Base-by-base conservation (phyloP, 257 asterid genomes). In the Ehretia macrophylla region DNA sequence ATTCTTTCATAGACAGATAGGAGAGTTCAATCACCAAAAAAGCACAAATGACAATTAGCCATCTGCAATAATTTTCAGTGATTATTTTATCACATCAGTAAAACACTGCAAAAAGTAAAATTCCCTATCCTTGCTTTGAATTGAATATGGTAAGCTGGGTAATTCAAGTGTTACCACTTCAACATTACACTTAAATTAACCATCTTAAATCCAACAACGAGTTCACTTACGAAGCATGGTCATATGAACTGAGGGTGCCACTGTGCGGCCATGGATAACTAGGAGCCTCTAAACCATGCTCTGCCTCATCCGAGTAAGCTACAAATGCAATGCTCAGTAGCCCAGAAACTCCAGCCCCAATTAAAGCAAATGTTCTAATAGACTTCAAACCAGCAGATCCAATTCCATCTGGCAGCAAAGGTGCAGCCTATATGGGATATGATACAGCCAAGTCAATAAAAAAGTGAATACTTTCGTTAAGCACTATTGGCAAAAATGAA, bases 241-340 rank as follows among this genome's bases (percentile, higher is more conserved):
- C 88, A 44, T 81, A 84, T 20, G 88, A 81, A 77, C 80, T 75
- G 37, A 84, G 81, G 58, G 81, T 81, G 78, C 93, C 88, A 53
- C 72, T 67, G 72, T 84, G 86, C 32, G 86, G 88, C 88, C 93
- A 79, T 40, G 94, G 89, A 77, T 84, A 84, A 70, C 53, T 73
- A 11, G 94, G 83, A 56, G 63, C 42, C 64, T 79, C 85, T 59
- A 84, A 62, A 1, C 89, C 94, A 39, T 84, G 86, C 73, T 84
- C 93, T 12, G 83, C 88, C 73, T 84, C 93, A 44, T 84, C 94
- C 32, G 79, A 58, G 58, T 67, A 81, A 2, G 89, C 74, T 46
- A 84, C 54, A 39, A 86, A 61, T 23, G 83, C 78, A 69, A 55
- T 77, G 45, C 85, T 72, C 61, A 82, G 32, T 56, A 84, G 65